phyloP scores from a whole-genome alignment of 805 yeast genomes.

The Hyphopichia homilentoma region DNA sequence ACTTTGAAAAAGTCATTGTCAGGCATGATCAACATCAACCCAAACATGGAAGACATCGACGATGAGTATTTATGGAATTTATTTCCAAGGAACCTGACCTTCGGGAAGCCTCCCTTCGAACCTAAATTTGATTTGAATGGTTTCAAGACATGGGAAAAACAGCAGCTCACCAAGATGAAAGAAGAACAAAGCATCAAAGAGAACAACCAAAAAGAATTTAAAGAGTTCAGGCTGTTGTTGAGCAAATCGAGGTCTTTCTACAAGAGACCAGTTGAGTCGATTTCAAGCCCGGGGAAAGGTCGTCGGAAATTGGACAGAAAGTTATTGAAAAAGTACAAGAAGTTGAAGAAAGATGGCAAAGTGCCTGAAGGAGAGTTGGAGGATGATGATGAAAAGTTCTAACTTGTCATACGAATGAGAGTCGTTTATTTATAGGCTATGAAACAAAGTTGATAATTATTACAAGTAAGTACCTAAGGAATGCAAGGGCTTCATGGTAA shows the following conservation, averaged over 20 bases:
- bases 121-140: slow-evolving; percentile 15
- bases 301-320: slow-evolving; percentile 33
- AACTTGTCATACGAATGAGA: too few relatives aligned
- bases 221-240: slow-evolving; percentile 15
- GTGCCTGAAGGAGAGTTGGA: slow-evolving; percentile 11
- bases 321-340: slow-evolving; percentile 28
- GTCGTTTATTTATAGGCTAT: too few relatives aligned
- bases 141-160: slow-evolving; percentile 35
- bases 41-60: slow-evolving; percentile 29
- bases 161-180: slow-evolving; percentile 17
- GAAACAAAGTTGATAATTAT: too few relatives aligned
- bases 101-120: slow-evolving; percentile 35
- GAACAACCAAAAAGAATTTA: slow-evolving; percentile 20
- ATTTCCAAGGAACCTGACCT: slow-evolving; percentile 30
- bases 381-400: slow-evolving; percentile 7
- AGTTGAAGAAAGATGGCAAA: slow-evolving; percentile 25
- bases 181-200: slow-evolving; percentile 14
- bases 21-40: slow-evolving; percentile 36
- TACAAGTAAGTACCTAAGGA: too few relatives aligned
- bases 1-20: slow-evolving; percentile 35
- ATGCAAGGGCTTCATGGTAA: too few relatives aligned
- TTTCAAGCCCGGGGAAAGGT: slow-evolving; percentile 16
- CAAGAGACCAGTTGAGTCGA: slow-evolving; percentile 11
- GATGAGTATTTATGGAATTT: slow-evolving; percentile 40
- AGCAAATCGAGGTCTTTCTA: slow-evolving; percentile 22